Conservation (phyloP, 83 land plant species). For the Picea abies region DNA sequence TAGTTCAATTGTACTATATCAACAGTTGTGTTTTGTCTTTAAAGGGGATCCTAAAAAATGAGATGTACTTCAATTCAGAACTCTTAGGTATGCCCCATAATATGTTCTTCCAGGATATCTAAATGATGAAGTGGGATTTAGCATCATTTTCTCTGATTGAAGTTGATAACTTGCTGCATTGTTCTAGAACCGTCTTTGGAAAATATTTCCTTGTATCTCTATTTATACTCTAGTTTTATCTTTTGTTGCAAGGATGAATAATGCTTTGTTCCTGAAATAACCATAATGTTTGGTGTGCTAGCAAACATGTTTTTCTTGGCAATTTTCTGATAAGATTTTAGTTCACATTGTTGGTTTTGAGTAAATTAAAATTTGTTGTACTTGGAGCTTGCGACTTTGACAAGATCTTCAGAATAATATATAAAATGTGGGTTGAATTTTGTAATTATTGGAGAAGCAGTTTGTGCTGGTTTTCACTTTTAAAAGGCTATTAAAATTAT, state of each 20-base stretch:
- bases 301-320: too few species aligned
- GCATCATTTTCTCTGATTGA: neutral
- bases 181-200: neutral
- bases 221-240: neutral
- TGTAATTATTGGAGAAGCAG: too few species aligned
- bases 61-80: slow-evolving; percentile 1
- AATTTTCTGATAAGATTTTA: too few species aligned
- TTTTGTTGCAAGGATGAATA: neutral
- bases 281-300: too few species aligned
- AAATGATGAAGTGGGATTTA: neutral
- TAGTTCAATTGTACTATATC: slow-evolving; percentile 8
- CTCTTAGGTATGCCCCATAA: neutral
- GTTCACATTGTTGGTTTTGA: too few species aligned
- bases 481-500: too few species aligned
- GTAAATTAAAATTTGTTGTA: too few species aligned
- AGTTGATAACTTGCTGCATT: neutral
- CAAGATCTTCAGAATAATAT: too few species aligned
- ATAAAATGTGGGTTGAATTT: too few species aligned
- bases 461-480: too few species aligned
- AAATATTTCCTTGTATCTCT: neutral
- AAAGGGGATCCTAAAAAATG: neutral
- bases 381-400: too few species aligned
- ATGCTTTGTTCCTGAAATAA: neutral
- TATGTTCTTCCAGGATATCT: neutral
- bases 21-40: neutral